Base-by-base conservation (phyloP, 2,329 filamentous ascomycete genomes). In the Colletotrichum sp. region DNA sequence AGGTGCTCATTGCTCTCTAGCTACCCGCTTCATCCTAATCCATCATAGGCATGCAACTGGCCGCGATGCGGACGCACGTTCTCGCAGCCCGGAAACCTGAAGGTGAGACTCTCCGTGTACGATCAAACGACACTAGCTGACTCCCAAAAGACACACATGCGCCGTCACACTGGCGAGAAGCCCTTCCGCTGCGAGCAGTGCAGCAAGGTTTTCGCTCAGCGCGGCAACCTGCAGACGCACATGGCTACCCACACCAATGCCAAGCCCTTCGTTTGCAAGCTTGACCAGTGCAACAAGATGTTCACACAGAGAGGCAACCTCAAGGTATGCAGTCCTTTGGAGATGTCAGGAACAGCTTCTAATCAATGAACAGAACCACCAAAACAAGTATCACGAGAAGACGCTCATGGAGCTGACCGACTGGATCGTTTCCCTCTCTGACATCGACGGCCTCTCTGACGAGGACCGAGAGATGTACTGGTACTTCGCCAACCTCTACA, bases 221-320 rank as follows among this genome's bases (percentile, higher is more conserved):
- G 94, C 64, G 95, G 96, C 78, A 98, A 98, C 80, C 92, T 98
- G 21, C 92, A 94, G 70, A 94, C 95, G 3, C 96, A 98, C 85
- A 91, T 93, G 85, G 94, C 94, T 80, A 95, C 95, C 3, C 96
- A 98, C 84, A 89, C 93, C 76, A 90, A 93, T 61, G 89, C 91
- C 48, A 97, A 97, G 84, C 94, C 93, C 2, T 98, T 94, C 82
- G 90, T 91, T 34, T 98, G 96, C 85, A 92, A 91, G 76, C 89
- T 98, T 9, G 95, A 98, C 79, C 90, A 92, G 76, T 98, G 96
- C 85, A 92, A 92, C 76, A 98, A 98, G 87, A 90, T 93, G 58
- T 98, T 98, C 82, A 97, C 95, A 0, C 95, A 97, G 79, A 90
- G 96, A 2, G 96, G 96, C 10, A 98, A 98, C 81, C 90, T 98